These are phyloP conservation scores for Fistulifera pelliculosa DNA, from an alignment of 108 stramenopile species.

Conservation along the genomic window DNA sequence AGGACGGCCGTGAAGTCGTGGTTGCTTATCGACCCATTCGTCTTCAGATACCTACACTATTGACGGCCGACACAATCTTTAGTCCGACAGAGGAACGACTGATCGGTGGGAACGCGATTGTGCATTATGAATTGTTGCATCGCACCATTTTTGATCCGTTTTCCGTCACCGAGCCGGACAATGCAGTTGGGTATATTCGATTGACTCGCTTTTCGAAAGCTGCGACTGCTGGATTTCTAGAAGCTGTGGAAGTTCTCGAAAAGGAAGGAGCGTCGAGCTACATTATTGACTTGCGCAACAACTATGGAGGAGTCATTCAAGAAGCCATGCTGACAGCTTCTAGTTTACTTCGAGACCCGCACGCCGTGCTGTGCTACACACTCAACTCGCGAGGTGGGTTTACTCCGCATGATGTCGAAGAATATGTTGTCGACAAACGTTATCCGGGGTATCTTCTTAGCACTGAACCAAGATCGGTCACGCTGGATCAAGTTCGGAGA, in stretches of 20 bases:
- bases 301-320: constrained; percentile 79
- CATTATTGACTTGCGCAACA: constrained; percentile 73
- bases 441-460: constrained; percentile 79
- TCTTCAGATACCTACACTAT: constrained; percentile 21
- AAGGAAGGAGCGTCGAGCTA: constrained; percentile 65
- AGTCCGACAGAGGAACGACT: constrained; percentile 6
- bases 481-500: constrained; percentile 55
- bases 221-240: constrained; percentile 51
- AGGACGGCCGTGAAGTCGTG: constrained; percentile 17
- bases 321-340: constrained; percentile 83
- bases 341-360: constrained; percentile 61
- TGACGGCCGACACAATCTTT: constrained; percentile 1
- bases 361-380: constrained; percentile 68
- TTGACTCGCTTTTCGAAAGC: constrained; percentile 69
- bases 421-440: constrained; percentile 57
- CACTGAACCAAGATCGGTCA: constrained; percentile 29
- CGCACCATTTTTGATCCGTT: constrained; percentile 13
- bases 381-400: constrained; percentile 71
- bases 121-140: constrained; percentile 53
- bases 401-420: constrained; percentile 70
- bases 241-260: constrained; percentile 56
- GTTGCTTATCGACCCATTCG: constrained; percentile 33
- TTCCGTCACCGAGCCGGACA: neutral
- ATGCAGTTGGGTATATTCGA: constrained; percentile 67
- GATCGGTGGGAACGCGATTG: constrained; percentile 49